These are phyloP conservation scores for Salvia hispanica DNA, from an alignment of 257 asterid genomes.

Conservation along the genomic window DNA sequence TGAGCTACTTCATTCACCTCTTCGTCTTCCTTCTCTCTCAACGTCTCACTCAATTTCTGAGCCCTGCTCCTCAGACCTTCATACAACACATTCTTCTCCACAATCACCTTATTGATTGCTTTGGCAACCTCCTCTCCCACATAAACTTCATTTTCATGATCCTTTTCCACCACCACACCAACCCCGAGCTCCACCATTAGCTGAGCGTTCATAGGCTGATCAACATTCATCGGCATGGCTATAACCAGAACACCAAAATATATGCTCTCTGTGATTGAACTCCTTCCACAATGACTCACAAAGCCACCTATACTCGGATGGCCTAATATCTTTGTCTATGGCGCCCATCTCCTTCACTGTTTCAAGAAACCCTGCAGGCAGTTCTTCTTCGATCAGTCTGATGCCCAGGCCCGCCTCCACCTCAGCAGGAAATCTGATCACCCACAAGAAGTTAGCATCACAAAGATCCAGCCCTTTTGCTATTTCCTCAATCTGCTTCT, in stretches of 20 bases:
- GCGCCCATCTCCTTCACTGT: constrained; percentile 37
- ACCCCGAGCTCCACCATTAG: constrained; percentile 35
- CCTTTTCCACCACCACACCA: constrained; percentile 42
- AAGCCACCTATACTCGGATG: constrained; percentile 41
- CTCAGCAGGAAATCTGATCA: constrained; percentile 34
- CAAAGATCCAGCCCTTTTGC: constrained; percentile 31
- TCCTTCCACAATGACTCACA: constrained; percentile 47
- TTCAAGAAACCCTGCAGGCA: constrained; percentile 39
- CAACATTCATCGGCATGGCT: constrained; percentile 35
- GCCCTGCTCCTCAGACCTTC: constrained; percentile 29
- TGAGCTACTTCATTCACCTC: constrained; percentile 22
- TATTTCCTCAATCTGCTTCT: constrained; percentile 33
- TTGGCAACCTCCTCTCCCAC: constrained; percentile 34
- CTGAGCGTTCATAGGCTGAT: constrained; percentile 39
- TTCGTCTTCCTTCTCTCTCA: constrained; percentile 29
- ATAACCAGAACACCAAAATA: constrained; percentile 38
- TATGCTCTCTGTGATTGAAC: constrained; percentile 24
- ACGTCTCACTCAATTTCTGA: constrained; percentile 21
- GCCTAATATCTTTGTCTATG: constrained; percentile 33
- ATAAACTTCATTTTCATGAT: constrained; percentile 31
- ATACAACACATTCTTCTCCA: neutral
- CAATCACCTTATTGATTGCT: constrained; percentile 1
- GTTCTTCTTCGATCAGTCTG: constrained; percentile 8
- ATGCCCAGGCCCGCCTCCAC: neutral
- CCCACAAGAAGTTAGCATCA: constrained; percentile 40